Percentiles rank a stretch among this genome's conserved stretches.
These are phyloP conservation scores for Pseudomicrostroma phylloplanum DNA, from an alignment of 1,284 basidiomycete species.

Conservation along the genomic window DNA sequence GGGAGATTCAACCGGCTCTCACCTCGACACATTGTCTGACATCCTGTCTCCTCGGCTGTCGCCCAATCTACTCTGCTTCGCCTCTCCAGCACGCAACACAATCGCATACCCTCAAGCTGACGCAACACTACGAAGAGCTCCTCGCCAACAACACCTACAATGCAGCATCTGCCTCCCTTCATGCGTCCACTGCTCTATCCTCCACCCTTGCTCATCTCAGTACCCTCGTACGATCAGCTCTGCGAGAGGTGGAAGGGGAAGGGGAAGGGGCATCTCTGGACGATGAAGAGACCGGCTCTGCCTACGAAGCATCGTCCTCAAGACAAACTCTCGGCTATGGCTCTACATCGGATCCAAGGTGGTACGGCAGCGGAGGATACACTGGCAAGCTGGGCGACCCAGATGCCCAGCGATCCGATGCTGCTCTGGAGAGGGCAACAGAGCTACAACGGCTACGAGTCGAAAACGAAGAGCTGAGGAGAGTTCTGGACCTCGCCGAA, in stretches of 20 bases:
- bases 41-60: neutral
- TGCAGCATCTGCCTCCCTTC: constrained; percentile 29
- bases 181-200: constrained; percentile 27
- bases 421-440: constrained; percentile 33
- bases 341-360: constrained; percentile 24
- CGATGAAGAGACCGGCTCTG: constrained; percentile 11
- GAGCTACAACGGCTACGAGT: constrained; percentile 40
- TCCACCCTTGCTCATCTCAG: constrained; percentile 33
- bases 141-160: constrained; percentile 53
- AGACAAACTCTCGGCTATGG: constrained; percentile 14
- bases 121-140: constrained; percentile 81
- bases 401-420: constrained; percentile 22
- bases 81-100: constrained; percentile 73
- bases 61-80: constrained; percentile 1
- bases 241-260: constrained; percentile 36
- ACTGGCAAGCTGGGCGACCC: constrained; percentile 35
- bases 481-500: constrained; percentile 24
- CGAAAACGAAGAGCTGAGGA: constrained; percentile 44
- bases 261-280: constrained; percentile 12
- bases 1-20: neutral
- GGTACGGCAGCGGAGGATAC: constrained; percentile 44
- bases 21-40: neutral
- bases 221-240: constrained; percentile 30
- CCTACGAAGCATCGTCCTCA: constrained; percentile 7
- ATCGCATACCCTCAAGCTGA: constrained; percentile 79